These are phyloP conservation scores for Colletotrichum brevisporum DNA, from an alignment of 2,329 filamentous ascomycete species.

Conservation along the genomic window DNA sequence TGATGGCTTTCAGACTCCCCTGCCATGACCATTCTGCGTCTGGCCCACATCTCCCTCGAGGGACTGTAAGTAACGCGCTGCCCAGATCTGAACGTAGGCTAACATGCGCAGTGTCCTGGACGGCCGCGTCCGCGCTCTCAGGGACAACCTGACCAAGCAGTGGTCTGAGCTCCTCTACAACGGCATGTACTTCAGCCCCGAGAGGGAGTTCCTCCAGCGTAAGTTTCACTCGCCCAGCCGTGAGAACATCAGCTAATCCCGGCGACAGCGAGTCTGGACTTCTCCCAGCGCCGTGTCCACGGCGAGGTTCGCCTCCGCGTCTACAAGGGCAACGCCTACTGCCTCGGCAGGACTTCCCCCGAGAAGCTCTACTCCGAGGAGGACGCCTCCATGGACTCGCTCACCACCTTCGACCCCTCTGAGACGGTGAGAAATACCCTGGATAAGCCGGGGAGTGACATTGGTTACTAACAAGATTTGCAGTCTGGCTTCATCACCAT, in stretches of 20 bases:
- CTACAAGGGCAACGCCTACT: conserved; percentile 60
- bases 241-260: background rate
- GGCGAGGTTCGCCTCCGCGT: conserved; percentile 48
- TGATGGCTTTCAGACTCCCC: conserved; percentile 39
- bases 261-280: conserved; percentile 35
- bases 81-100: background rate
- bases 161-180: conserved; percentile 54
- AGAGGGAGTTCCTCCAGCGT: conserved; percentile 36
- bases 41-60: conserved; percentile 63
- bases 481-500: conserved; percentile 73
- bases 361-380: conserved; percentile 66
- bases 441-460: background rate
- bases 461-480: background rate
- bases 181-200: conserved; percentile 67
- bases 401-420: conserved; percentile 57
- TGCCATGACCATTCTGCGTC: conserved; percentile 46
- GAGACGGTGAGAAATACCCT: conserved; percentile 49
- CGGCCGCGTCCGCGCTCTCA: conserved; percentile 65
- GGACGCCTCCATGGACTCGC: conserved; percentile 65
- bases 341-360: conserved; percentile 60
- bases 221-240: background rate
- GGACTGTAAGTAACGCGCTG: conserved; percentile 54
- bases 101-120: conserved; percentile 59
- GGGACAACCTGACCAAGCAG: conserved; percentile 66
- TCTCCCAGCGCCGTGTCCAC: conserved; percentile 36